phyloP scores from a whole-genome alignment of 78 protist genomes.

The Kipferlia bialata region DNA sequence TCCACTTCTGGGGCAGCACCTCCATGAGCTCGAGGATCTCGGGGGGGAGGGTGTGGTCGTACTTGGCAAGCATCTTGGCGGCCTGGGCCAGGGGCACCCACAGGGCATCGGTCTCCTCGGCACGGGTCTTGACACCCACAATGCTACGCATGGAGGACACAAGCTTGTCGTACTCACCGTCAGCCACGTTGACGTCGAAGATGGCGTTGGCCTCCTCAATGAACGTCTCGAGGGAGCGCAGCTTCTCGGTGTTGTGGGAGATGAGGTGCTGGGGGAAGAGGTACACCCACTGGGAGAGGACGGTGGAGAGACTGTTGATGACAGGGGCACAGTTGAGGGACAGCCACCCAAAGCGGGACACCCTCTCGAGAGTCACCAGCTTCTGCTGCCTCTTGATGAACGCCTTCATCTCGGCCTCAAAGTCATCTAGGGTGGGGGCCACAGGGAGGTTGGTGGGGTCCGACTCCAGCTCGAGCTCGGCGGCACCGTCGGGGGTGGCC shows the following conservation, averaged over 20 bases:
- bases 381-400: slow-evolving; percentile 3
- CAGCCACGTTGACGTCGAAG: slow-evolving; percentile 12
- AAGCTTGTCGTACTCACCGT: slow-evolving; percentile 26
- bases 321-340: slow-evolving; percentile 38
- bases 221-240: neutral
- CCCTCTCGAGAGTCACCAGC: neutral
- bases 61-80: slow-evolving; percentile 28
- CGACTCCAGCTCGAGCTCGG: slow-evolving; percentile 8
- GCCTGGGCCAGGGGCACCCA: slow-evolving; percentile 19
- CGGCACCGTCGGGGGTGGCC: neutral
- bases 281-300: slow-evolving; percentile 31
- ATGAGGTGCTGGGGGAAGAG: slow-evolving; percentile 22
- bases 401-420: slow-evolving; percentile 12
- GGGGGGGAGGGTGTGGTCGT: neutral
- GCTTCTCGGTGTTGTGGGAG: neutral
- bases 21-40: neutral
- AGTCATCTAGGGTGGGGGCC: slow-evolving; percentile 9
- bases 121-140: slow-evolving; percentile 21
- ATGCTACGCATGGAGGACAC: slow-evolving; percentile 31
- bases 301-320: slow-evolving; percentile 8
- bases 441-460: neutral
- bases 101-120: slow-evolving; percentile 12
- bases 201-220: neutral
- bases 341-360: slow-evolving; percentile 24
- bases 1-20: neutral